Evolutionary conservation across 495 filamentous ascomycete species (phyloP).

Genomic region (Tuber indicum): DNA sequence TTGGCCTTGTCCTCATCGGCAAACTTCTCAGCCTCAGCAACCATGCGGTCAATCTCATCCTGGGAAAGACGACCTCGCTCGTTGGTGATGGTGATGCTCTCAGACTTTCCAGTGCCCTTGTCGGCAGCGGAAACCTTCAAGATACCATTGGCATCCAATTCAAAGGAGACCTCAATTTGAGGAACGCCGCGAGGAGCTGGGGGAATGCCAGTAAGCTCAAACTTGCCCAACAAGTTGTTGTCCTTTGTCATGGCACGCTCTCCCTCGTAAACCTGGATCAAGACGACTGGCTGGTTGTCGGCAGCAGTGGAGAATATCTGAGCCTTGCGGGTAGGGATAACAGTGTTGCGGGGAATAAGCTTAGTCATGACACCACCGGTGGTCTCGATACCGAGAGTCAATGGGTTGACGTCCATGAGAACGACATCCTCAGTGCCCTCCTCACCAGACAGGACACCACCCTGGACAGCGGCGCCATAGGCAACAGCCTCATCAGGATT

Average conservation of each 20-base stretch:
- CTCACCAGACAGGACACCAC: constrained; percentile 87
- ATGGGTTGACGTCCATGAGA: constrained; percentile 96
- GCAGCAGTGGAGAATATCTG: constrained; percentile 98
- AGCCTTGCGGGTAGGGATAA: constrained; percentile 92
- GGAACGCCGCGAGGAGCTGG: constrained; percentile 92
- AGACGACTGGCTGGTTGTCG: constrained; percentile 94
- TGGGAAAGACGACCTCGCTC: constrained; percentile 93
- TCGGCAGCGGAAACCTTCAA: constrained; percentile 91
- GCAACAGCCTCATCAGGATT: constrained; percentile 98
- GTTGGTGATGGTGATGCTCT: constrained; percentile 97
- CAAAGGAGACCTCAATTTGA: constrained; percentile 97
- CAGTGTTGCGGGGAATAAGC: constrained; percentile 89
- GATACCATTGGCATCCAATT: constrained; percentile 95
- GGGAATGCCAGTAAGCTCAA: constrained; percentile 92
- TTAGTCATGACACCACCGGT: constrained; percentile 98
- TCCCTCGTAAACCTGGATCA: constrained; percentile 96
- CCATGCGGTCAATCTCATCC: constrained; percentile 98
- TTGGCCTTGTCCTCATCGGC: constrained; percentile 99
- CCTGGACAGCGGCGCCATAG: constrained; percentile 95
- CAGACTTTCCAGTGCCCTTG: constrained; percentile 93
- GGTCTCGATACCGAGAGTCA: constrained; percentile 97
- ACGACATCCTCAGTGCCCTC: constrained; percentile 68
- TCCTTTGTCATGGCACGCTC: constrained; percentile 95
- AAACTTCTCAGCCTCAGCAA: constrained; percentile 93
- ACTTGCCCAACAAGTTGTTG: constrained; percentile 95